Evolutionary conservation across 1,139 yeast species (phyloP).

Genomic region (Pneumocystis wakefieldiae): DNA sequence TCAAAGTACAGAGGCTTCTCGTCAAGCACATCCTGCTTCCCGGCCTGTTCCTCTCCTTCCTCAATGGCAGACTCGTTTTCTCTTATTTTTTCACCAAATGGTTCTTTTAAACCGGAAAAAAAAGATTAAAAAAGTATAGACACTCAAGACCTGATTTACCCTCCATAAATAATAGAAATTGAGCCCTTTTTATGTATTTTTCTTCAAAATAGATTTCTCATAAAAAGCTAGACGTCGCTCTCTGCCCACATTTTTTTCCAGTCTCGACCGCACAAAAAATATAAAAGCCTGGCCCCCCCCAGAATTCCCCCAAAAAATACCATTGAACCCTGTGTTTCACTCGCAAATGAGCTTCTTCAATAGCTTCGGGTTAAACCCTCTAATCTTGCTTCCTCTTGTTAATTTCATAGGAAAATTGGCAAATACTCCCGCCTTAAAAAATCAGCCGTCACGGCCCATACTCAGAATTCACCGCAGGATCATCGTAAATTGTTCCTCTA

Average conservation of each 20-base stretch:
- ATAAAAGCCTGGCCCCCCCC: too few species aligned
- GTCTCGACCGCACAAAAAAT: too few species aligned
- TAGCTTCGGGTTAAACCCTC: background rate
- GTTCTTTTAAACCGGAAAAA: background rate
- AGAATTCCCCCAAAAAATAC: background rate
- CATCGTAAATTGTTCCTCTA: conserved; percentile 43
- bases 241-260: too few species aligned
- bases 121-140: background rate
- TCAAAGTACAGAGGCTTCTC: too few species aligned
- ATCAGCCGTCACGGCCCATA: background rate
- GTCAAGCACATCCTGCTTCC: background rate
- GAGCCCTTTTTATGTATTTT: too few species aligned
- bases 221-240: too few species aligned
- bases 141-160: background rate
- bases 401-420: conserved; percentile 1
- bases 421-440: conserved; percentile 16
- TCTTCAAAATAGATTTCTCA: too few species aligned
- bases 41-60: background rate
- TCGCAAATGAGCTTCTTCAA: background rate
- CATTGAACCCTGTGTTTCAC: background rate
- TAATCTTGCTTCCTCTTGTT: background rate
- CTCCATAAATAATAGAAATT: background rate
- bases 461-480: conserved; percentile 26
- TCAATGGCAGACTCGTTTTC: background rate
- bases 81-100: background rate